Evolutionary conservation across 2,329 filamentous ascomycete genomes (phyloP).

Genomic region (Blastomyces gilchristii): DNA sequence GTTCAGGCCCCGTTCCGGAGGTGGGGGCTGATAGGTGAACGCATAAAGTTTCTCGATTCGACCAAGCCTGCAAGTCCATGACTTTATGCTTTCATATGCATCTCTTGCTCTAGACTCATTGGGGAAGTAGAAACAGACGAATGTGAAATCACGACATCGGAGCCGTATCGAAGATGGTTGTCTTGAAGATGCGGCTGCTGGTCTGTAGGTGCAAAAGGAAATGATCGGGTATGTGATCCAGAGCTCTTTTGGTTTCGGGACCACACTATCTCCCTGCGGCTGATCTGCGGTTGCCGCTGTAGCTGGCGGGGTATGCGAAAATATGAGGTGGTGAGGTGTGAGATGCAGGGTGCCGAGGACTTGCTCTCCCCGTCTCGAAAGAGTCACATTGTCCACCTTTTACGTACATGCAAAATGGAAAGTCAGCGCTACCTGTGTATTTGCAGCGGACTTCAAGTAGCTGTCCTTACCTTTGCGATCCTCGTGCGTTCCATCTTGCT

Average conservation of each 20-base stretch:
- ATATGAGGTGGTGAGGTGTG: slow-evolving; percentile 55
- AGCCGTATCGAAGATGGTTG: slow-evolving; percentile 74
- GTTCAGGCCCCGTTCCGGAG: slow-evolving; percentile 61
- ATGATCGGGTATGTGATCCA: slow-evolving; percentile 97
- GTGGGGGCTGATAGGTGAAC: slow-evolving; percentile 69
- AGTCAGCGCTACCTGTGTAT: not conserved
- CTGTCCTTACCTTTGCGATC: slow-evolving; percentile 14
- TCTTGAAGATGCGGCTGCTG: slow-evolving; percentile 57
- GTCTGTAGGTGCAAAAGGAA: slow-evolving; percentile 64
- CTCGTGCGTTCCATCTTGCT: slow-evolving; percentile 16
- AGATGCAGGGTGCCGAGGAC: slow-evolving; percentile 52
- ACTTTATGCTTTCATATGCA: slow-evolving; percentile 76
- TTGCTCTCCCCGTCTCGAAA: slow-evolving; percentile 47
- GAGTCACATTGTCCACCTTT: slow-evolving; percentile 49
- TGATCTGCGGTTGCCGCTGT: slow-evolving; percentile 23
- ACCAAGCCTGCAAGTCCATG: slow-evolving; percentile 69
- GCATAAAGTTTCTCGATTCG: slow-evolving; percentile 83
- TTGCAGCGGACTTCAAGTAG: not conserved
- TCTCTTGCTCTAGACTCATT: slow-evolving; percentile 66
- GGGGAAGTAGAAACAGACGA: slow-evolving; percentile 79
- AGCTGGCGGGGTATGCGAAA: slow-evolving; percentile 45
- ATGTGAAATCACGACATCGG: slow-evolving; percentile 86
- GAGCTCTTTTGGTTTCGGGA: slow-evolving; percentile 54
- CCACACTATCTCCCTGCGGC: slow-evolving; percentile 27
- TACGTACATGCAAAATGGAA: not conserved